Evolutionary conservation across 805 yeast genomes (phyloP).

Genomic region (Kluyveromyces lactis): DNA sequence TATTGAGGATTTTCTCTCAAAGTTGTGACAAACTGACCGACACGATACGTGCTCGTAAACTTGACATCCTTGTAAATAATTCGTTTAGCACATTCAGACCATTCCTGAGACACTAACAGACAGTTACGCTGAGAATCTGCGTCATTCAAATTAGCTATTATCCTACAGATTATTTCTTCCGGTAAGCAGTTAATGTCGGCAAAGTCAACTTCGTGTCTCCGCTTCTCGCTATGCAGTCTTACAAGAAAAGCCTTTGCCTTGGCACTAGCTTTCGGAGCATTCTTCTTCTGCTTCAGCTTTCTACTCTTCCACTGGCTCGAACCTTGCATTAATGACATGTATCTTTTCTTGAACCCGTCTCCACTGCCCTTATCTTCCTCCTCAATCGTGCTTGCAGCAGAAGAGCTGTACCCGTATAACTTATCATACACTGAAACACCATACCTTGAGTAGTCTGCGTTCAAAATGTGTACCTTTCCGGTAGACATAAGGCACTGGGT

Average conservation of each 20-base stretch:
- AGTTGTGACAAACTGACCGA: conserved; percentile 70
- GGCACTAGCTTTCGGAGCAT: not conserved
- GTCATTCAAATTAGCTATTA: conserved; percentile 21
- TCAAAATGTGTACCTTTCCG: conserved; percentile 25
- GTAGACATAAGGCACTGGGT: not conserved
- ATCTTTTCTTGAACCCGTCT: conserved; percentile 1
- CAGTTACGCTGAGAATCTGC: conserved; percentile 36
- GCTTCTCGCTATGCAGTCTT: conserved; percentile 6
- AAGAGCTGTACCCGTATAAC: conserved; percentile 10
- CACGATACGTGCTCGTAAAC: conserved; percentile 65
- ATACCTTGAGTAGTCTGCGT: conserved; percentile 31
- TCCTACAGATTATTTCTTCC: conserved; percentile 23
- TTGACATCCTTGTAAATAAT: conserved; percentile 46
- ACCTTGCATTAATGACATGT: conserved; percentile 18
- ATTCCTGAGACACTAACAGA: conserved; percentile 42
- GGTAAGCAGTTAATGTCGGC: conserved; percentile 27
- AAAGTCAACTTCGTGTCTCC: not conserved
- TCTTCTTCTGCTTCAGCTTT: conserved; percentile 3
- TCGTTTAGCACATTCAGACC: conserved; percentile 45
- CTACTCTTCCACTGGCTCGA: conserved; percentile 13
- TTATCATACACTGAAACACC: conserved; percentile 30
- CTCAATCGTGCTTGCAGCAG: not conserved
- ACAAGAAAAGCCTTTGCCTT: conserved; percentile 8
- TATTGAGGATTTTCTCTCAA: conserved; percentile 48
- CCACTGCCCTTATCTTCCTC: not conserved